These are phyloP conservation scores for Sisymbrium altissimum DNA, from an alignment of 345 rosid genomes.

Conservation along the genomic window DNA sequence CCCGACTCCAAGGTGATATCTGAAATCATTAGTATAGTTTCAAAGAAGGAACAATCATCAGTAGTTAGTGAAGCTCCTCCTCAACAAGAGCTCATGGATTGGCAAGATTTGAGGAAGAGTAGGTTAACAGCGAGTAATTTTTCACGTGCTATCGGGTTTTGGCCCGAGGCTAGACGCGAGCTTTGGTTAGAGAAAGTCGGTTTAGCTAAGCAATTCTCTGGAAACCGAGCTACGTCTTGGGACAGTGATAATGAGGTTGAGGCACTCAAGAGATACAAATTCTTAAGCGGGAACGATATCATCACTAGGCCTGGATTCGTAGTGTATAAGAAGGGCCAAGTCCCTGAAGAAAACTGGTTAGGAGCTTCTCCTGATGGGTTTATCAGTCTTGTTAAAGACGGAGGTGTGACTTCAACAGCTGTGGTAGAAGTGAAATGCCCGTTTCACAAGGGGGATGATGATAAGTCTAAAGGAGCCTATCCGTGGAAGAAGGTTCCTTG, in stretches of 20 bases:
- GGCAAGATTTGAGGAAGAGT: constrained; percentile 28
- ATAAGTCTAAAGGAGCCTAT: constrained; percentile 14
- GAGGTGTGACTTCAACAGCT: constrained; percentile 46
- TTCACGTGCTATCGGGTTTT: constrained; percentile 61
- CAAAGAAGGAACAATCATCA: background rate
- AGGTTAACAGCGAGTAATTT: constrained; percentile 80
- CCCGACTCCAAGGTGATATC: background rate
- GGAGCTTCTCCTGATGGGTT: constrained; percentile 72
- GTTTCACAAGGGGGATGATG: constrained; percentile 36
- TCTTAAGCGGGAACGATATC: too few relatives aligned
- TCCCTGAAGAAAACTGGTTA: too few relatives aligned
- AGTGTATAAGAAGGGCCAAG: too few relatives aligned
- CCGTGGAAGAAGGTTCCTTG: constrained; percentile 69
- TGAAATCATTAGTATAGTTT: constrained; percentile 3
- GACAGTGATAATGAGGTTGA: constrained; percentile 34
- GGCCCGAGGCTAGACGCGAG: constrained; percentile 50
- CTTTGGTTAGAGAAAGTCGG: constrained; percentile 88
- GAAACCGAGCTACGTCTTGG: constrained; percentile 27
- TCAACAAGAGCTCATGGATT: constrained; percentile 59
- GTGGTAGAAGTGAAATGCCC: constrained; percentile 82
- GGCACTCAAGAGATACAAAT: constrained; percentile 55
- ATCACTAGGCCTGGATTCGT: too few relatives aligned
- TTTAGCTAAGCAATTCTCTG: constrained; percentile 25
- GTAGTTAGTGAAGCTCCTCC: background rate
- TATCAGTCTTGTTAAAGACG: constrained; percentile 32